A percentile compares a stretch with the other conserved stretches of the same genome.
Evolutionary conservation across 805 yeast species (phyloP).

Genomic region (Hanseniaspora nectarophila): DNA sequence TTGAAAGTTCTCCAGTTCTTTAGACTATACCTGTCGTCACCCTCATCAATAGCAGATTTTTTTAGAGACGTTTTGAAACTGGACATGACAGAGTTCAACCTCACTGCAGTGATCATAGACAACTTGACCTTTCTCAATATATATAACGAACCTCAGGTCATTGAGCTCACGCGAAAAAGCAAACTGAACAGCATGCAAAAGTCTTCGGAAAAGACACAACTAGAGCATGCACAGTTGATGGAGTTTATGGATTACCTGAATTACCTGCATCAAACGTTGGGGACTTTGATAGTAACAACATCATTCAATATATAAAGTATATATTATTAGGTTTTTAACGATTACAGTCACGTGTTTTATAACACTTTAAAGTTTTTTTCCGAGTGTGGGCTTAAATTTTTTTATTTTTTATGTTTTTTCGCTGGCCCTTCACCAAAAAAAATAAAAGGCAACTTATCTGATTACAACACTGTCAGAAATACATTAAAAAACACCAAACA

Average conservation of each 20-base stretch:
- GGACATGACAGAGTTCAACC: not conserved
- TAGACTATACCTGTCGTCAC: not conserved
- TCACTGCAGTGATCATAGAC: not conserved
- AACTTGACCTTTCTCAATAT: not conserved
- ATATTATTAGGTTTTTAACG: too few relatives aligned
- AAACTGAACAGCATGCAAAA: not conserved
- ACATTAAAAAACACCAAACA: not conserved
- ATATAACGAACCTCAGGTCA: slow-evolving; percentile 1
- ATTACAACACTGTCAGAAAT: not conserved
- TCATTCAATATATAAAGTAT: not conserved
- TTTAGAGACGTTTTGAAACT: not conserved
- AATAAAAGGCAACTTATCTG: too few relatives aligned
- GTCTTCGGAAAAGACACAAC: not conserved
- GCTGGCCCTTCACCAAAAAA: too few relatives aligned
- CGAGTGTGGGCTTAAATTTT: too few relatives aligned
- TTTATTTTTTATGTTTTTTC: too few relatives aligned
- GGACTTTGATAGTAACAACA: not conserved
- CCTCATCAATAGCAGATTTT: not conserved
- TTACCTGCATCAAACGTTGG: not conserved
- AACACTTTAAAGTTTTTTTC: too few relatives aligned
- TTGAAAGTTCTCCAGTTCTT: not conserved
- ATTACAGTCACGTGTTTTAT: too few relatives aligned
- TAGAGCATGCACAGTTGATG: not conserved
- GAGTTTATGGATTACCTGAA: not conserved
- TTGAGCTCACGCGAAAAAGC: not conserved